phyloP scores from a whole-genome alignment of 2,329 filamentous ascomycete species.

The Alternaria sp. region DNA sequence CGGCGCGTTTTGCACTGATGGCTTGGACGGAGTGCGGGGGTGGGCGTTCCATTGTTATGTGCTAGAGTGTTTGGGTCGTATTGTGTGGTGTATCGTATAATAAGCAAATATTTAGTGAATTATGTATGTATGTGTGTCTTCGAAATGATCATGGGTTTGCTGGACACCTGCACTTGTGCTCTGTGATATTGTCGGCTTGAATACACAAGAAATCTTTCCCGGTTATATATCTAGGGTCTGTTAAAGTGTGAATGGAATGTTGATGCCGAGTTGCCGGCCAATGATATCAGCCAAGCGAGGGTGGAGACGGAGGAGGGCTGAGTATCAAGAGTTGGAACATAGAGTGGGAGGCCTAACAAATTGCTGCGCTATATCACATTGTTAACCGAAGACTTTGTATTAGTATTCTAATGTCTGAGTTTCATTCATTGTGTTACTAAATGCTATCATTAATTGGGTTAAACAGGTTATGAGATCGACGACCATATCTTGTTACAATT shows the following conservation, averaged over 20 bases:
- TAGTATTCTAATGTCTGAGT: neutral
- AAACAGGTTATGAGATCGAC: neutral
- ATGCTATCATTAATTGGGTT: neutral
- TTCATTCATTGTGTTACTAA: neutral
- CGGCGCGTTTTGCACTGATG: slow-evolving; percentile 23
- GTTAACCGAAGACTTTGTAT: neutral
- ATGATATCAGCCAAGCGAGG: slow-evolving; percentile 23
- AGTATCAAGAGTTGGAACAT: neutral
- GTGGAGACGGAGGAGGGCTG: slow-evolving; percentile 2
- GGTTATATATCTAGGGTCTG: neutral
- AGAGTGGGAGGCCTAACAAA: neutral
- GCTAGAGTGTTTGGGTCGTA: neutral
- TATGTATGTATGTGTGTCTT: neutral
- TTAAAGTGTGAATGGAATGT: neutral
- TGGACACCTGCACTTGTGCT: neutral
- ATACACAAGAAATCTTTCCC: neutral
- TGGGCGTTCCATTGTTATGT: slow-evolving; percentile 18
- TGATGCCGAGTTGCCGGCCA: slow-evolving; percentile 17
- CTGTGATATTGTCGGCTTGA: neutral
- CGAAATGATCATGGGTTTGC: neutral
- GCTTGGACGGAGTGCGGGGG: slow-evolving; percentile 26
- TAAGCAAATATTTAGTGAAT: neutral
- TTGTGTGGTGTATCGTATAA: neutral
- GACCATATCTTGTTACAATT: neutral
- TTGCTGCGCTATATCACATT: neutral